Evolutionary conservation across 2,329 filamentous ascomycete genomes (phyloP), one percentile per base, ranked within the genome.

Genomic region (Hymenoscyphus infarciens): DNA sequence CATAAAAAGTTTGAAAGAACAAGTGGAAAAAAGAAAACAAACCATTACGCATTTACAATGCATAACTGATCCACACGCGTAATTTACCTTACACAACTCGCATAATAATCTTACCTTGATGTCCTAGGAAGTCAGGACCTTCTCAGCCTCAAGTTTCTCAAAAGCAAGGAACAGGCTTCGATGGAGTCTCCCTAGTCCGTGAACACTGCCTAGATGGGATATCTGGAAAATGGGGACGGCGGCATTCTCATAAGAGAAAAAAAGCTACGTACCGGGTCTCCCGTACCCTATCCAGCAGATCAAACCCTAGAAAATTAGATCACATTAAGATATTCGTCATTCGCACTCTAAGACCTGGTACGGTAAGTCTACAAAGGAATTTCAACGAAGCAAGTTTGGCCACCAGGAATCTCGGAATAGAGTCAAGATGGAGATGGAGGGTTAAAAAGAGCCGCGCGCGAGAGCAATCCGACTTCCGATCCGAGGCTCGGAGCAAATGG

Each of bases 241-340:
- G 42, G 42, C n/a, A 49, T 49, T 49, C 42, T 22, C 33, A 35
- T 35, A 35, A 35, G 2, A 35, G n/a, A 35, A 11, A 35, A 22
- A 49, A 49, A 49, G n/a, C 42, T 49, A 22, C 42, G n/a, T 49
- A 49, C 42, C 42, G 42, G 42, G 19, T 49, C 42, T 49, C 42
- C 33, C 42, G 42, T 52, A 49, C 19, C n/a, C 42, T 49, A 52
- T 11, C 19, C 3, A 13, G 45, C 19, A 52, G 45, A 52, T 52
- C 45, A 52, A 25, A 52, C 45, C 42, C 45, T 52, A 25, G 45
- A 19, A 49, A 25, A 52, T 52, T 52, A 52, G 45, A 52, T 22
- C 13, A 13, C n/a, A 25, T 25, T 25, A 8, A 52, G 45, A 52
- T 22, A 52, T 25, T 52, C 45, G 45, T 52, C 45, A 52, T 52